phyloP scores from a whole-genome alignment of 495 filamentous ascomycete genomes.

The Parathielavia appendiculata region DNA sequence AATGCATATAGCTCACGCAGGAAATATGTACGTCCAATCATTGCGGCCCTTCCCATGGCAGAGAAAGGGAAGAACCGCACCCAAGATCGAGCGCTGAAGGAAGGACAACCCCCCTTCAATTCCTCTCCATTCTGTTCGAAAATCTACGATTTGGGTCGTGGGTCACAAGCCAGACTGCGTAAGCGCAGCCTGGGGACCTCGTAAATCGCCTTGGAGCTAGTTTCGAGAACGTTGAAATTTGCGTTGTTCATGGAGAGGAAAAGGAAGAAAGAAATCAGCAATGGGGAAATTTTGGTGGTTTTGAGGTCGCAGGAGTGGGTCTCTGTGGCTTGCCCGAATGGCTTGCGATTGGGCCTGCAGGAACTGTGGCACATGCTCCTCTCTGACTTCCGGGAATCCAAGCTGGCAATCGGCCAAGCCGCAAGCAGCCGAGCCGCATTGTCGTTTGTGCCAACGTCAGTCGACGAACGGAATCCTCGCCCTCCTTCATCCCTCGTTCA shows the following conservation, averaged over 20 bases:
- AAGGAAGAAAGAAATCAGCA: slow-evolving; percentile 26
- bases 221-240: slow-evolving; percentile 49
- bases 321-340: slow-evolving; percentile 2
- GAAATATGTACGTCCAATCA: slow-evolving; percentile 50
- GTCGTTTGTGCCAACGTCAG: background rate
- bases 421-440: slow-evolving; percentile 13
- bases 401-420: slow-evolving; percentile 9
- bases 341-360: background rate
- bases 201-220: slow-evolving; percentile 35
- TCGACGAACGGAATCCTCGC: background rate
- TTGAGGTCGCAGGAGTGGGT: background rate
- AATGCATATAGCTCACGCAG: background rate
- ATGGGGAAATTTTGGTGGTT: slow-evolving; percentile 22
- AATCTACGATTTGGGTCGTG: slow-evolving; percentile 44
- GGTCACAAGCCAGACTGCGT: slow-evolving; percentile 19
- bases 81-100: slow-evolving; percentile 49
- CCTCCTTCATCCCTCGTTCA: background rate
- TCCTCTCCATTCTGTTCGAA: slow-evolving; percentile 51
- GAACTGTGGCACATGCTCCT: background rate
- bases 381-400: background rate
- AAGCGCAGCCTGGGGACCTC: slow-evolving; percentile 33
- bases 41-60: slow-evolving; percentile 49
- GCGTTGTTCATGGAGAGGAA: slow-evolving; percentile 50
- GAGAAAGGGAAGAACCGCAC: slow-evolving; percentile 48
- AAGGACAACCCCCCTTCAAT: slow-evolving; percentile 8